Conservation (phyloP, 2,329 filamentous ascomycete species). For the Harringtonia aguacate region DNA sequence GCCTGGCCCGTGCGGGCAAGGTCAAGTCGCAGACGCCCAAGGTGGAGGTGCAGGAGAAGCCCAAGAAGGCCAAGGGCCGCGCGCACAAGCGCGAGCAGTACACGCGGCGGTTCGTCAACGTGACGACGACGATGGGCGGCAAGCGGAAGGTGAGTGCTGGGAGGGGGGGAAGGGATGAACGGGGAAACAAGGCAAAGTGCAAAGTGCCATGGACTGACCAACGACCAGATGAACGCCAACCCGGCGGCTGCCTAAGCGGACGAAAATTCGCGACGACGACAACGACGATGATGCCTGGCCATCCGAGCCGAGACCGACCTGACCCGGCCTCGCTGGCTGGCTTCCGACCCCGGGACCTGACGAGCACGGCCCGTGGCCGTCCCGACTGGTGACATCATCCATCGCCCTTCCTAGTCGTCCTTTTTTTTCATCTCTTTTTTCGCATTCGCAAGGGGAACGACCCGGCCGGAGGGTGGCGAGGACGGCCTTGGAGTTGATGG, state of each 20-base stretch:
- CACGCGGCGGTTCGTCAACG: constrained; percentile 96
- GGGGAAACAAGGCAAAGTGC: not conserved
- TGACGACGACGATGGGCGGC: constrained; percentile 79
- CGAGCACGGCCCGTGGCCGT: too few relatives aligned
- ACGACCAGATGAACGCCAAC: constrained; percentile 14
- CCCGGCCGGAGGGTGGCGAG: too few relatives aligned
- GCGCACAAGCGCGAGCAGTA: constrained; percentile 95
- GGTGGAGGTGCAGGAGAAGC: constrained; percentile 88
- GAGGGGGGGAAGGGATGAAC: not conserved
- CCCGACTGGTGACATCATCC: too few relatives aligned
- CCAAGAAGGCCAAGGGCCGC: constrained; percentile 93
- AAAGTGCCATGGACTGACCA: not conserved
- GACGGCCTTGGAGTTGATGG: not conserved
- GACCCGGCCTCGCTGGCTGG: too few relatives aligned
- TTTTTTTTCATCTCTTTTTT: not conserved
- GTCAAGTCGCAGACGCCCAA: constrained; percentile 95
- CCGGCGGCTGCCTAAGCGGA: constrained; percentile 5
- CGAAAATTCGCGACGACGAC: not conserved
- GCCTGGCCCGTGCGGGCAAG: constrained; percentile 50
- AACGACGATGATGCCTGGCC: not conserved
- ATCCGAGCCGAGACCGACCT: not conserved
- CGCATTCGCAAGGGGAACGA: not conserved
- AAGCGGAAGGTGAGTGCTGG: constrained; percentile 76
- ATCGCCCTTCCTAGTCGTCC: too few relatives aligned
- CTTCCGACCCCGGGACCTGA: too few relatives aligned